Conservation (phyloP, 129 eudicot genomes). For the Tagetes erecta region DNA sequence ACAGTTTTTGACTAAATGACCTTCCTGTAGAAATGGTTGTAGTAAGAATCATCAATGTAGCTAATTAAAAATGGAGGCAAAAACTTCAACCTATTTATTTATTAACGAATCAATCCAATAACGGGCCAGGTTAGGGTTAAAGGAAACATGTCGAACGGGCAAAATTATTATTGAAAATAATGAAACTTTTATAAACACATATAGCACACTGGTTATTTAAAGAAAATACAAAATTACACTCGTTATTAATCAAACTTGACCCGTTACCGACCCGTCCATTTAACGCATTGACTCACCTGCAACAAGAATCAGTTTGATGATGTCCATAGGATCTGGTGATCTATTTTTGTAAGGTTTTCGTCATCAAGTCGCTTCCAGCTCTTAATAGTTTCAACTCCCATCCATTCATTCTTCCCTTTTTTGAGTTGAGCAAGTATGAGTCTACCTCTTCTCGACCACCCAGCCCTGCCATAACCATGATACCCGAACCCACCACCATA, state of each 20-base stretch:
- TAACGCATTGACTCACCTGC: constrained; percentile 28
- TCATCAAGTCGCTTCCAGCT: constrained; percentile 93
- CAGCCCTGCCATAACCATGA: constrained; percentile 87
- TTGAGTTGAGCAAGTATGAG: constrained; percentile 63
- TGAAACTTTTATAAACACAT: not conserved
- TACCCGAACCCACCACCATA: constrained; percentile 97
- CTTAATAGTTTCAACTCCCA: constrained; percentile 67
- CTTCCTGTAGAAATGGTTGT: constrained; percentile 8
- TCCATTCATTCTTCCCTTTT: constrained; percentile 66
- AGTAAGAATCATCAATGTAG: not conserved
- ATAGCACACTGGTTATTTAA: not conserved
- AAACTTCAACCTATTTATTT: not conserved
- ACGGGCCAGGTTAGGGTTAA: not conserved
- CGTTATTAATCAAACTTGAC: not conserved
- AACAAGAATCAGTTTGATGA: constrained; percentile 29
- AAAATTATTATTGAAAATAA: not conserved
- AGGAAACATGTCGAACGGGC: not conserved
- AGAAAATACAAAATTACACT: not conserved
- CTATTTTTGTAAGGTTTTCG: constrained; percentile 61
- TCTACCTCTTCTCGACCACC: constrained; percentile 76
- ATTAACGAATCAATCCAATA: constrained; percentile 3
- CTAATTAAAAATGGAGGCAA: not conserved
- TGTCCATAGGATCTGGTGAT: constrained; percentile 81
- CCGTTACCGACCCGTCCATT: constrained; percentile 1
- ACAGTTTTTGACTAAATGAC: not conserved